phyloP scores from a whole-genome alignment of 768 basidiomycete species.

The Leccinum subgranulosum region DNA sequence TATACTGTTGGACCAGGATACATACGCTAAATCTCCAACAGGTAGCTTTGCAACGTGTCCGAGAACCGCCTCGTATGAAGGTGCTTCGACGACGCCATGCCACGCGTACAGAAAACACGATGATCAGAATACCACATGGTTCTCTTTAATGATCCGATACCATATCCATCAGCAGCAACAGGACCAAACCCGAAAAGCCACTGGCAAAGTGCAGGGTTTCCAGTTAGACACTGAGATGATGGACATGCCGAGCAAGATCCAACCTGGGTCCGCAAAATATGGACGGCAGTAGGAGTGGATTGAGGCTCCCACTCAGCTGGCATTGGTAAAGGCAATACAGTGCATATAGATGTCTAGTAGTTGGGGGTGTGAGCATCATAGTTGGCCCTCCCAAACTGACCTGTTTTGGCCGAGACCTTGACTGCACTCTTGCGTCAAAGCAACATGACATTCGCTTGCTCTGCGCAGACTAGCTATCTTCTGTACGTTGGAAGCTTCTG shows the following conservation, averaged over 20 bases:
- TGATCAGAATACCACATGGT: constrained; percentile 52
- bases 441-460: constrained; percentile 83
- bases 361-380: constrained; percentile 6
- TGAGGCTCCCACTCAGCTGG: constrained; percentile 51
- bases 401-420: constrained; percentile 92
- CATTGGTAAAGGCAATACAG: constrained; percentile 89
- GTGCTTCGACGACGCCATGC: constrained; percentile 92
- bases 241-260: constrained; percentile 73
- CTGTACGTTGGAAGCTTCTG: constrained; percentile 61
- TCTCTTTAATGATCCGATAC: constrained; percentile 99
- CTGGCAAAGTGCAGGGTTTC: constrained; percentile 84
- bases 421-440: constrained; percentile 84
- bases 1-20: constrained; percentile 59
- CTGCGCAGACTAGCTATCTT: constrained; percentile 75
- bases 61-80: constrained; percentile 89
- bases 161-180: constrained; percentile 91
- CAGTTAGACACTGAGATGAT: constrained; percentile 92
- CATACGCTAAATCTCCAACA: constrained; percentile 70
- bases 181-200: constrained; percentile 95
- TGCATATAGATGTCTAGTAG: constrained; percentile 81
- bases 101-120: constrained; percentile 23
- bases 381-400: constrained; percentile 31
- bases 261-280: constrained; percentile 90
- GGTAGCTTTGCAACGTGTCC: constrained; percentile 78
- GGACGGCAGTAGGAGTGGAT: constrained; percentile 41